Evolutionary conservation across 2,329 filamentous ascomycete species (phyloP), one percentile per base, ranked within the genome.

Genomic region (Apiospora hydei): DNA sequence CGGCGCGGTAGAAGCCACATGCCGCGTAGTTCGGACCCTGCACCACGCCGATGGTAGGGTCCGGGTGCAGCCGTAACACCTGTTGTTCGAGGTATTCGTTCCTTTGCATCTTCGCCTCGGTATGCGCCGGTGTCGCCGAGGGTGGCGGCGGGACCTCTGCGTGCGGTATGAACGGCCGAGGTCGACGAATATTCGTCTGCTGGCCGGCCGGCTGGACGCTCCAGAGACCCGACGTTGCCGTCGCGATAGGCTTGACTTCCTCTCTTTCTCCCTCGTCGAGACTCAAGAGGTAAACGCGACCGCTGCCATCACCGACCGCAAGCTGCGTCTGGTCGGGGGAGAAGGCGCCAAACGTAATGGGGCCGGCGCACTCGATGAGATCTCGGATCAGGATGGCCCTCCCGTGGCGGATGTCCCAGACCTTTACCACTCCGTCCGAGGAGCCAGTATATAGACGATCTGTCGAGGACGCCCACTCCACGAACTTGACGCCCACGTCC

Each of bases 401-500:
- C 74, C 80, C 69, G 69, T 77, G 64, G 83, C 88, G 86, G 11
- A 92, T 80, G 73, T 91, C 89, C 90, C 90, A 92, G 2, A 89
- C 88, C 73, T 89, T 91, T 21, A 92, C 84, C 0, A 88, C 83
- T 1, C 90, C 90, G 73, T 92, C 90, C 1, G 90, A 91, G 0
- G 88, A 89, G 0, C 90, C 90, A 0, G 89, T 91, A 74, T 92
- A 92, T 61, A 92, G 85, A 0, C 89, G 84, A 71, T 90, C 88
- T 0, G 83, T 78, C 0, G 86, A 87, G 21, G 82, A 85, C 0
- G 88, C 90, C 90, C 90, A 92, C 4, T 89, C 86, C 0, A 86
- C 87, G 74, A 92, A 91, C 76, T 91, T 91, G 57, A 91, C 88
- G 1, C 90, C 90, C 0, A 88, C 87, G 72, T 92, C 90, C 69